Percentiles rank a stretch among this genome's conserved stretches.
phyloP scores from a whole-genome alignment of 2,329 filamentous ascomycete species.

The Penicillium sp. region DNA sequence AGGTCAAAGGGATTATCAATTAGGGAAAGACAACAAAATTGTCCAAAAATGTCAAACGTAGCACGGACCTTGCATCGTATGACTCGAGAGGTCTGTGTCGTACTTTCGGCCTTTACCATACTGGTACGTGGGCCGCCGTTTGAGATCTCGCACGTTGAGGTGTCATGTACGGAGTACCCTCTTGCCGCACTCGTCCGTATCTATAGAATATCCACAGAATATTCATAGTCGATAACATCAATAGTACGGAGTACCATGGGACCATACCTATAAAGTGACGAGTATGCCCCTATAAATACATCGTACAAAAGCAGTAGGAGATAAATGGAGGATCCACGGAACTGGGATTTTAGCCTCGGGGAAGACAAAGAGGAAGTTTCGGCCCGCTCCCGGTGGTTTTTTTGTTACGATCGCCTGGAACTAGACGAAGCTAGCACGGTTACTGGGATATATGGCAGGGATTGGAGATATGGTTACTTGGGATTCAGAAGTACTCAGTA shows the following conservation, averaged over 20 bases:
- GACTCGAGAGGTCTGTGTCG: not conserved
- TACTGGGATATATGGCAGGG: no score
- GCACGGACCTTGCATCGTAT: slow-evolving; percentile 13
- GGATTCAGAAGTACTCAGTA: no score
- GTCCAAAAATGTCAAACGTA: not conserved
- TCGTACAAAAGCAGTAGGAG: not conserved
- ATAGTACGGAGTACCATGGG: not conserved
- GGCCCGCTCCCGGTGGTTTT: slow-evolving; percentile 25
- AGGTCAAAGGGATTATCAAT: not conserved
- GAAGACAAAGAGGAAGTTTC: slow-evolving; percentile 24
- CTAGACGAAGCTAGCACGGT: not conserved
- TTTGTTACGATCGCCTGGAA: not conserved
- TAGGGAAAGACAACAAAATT: not conserved
- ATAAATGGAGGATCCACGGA: slow-evolving; percentile 8
- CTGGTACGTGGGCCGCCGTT: not conserved
- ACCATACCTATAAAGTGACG: no score
- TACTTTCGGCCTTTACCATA: not conserved
- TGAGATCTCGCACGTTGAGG: no score
- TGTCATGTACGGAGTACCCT: no score
- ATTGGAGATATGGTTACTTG: no score
- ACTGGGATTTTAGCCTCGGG: slow-evolving; percentile 7
- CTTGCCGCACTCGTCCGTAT: no score
- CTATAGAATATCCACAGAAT: no score
- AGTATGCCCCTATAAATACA: not conserved
- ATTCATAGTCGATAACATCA: not conserved